Conservation (phyloP, 805 yeast species). For the Candida sphagnicola region DNA sequence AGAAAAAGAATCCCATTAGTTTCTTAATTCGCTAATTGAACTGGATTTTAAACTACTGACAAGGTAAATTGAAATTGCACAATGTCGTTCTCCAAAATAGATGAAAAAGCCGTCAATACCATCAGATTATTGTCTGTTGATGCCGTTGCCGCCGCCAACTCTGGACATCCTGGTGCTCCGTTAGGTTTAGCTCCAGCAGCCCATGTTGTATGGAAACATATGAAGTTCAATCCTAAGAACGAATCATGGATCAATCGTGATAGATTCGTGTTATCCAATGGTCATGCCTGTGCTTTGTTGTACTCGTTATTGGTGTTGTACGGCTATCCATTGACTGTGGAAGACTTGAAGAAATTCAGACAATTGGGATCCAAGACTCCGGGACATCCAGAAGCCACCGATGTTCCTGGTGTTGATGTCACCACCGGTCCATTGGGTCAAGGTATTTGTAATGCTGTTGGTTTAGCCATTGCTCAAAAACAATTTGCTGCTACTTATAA, state of each 20-base stretch:
- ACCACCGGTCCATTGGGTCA: constrained; percentile 99
- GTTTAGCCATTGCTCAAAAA: constrained; percentile 91
- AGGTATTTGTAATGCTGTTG: constrained; percentile 95
- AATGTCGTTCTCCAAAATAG: constrained; percentile 40
- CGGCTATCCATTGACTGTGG: constrained; percentile 78
- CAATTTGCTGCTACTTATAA: constrained; percentile 90
- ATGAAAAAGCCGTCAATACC: constrained; percentile 75
- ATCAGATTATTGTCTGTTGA: constrained; percentile 89
- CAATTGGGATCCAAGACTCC: constrained; percentile 89
- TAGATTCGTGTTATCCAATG: constrained; percentile 91
- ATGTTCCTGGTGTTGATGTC: constrained; percentile 90
- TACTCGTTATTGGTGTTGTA: constrained; percentile 81
- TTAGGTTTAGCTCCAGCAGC: constrained; percentile 97
- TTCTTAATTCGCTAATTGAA: too few species aligned
- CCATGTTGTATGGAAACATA: constrained; percentile 75
- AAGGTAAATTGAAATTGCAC: too few species aligned
- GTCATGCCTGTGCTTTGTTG: constrained; percentile 91
- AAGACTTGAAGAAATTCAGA: constrained; percentile 87
- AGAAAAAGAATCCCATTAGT: too few species aligned
- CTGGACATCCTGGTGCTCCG: constrained; percentile 99
- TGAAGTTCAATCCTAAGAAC: constrained; percentile 87
- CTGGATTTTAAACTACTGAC: too few species aligned
- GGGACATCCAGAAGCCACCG: constrained; percentile 90
- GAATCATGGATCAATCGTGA: constrained; percentile 94
- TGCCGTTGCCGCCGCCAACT: constrained; percentile 80